Evolutionary conservation across 2,329 filamentous ascomycete species (phyloP), one percentile per base, ranked within the genome.

Genomic region (Monilinia aucupariae): DNA sequence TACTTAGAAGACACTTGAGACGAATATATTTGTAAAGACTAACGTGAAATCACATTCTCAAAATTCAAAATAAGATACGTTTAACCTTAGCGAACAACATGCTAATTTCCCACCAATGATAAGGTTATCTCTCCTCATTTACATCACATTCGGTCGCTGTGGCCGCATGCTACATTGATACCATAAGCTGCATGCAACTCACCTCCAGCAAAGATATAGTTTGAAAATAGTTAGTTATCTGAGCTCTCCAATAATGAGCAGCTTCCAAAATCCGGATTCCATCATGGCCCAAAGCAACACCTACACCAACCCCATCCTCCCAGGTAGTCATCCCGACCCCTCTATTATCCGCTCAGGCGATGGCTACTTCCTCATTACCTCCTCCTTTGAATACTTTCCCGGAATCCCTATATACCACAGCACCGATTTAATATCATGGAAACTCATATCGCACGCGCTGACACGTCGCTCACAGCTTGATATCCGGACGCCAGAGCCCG

Each of bases 371-470:
- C 59, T 61, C 13, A 34, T 52, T 34, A 61, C 59, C 41, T 61
- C 59, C 15, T 61, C 59, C 17, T 61, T 61, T 25, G 59, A 61
- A 12, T 61, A 61, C 10, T 53, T 41, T 17, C 59, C 59, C 27
- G 47, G 47, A 2, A 52, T 61, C 4, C 59, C 59, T 9, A 61
- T 61, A 32, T 61, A 61, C 20, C 59, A 61, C 8, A 61, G 59
- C n/a, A 77, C 75, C 60, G 80, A 84, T 67, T 69, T 85, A 22
- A 66, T 75, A 20, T 77, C 78, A 59, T 84, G 81, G 80, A 79
- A 77, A 62, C 74, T 79, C 8, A 74, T 78, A 43, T 75, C 75
- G 61, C 73, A 76, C 64, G 76, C 74, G 1, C 61, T 78, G 20
- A 75, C 73, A 50, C 71, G 75, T 20, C 70, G 67, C 13, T 68